These are phyloP conservation scores for Moesziomyces sp. DNA, from an alignment of 1,284 basidiomycete genomes.

Conservation along the genomic window DNA sequence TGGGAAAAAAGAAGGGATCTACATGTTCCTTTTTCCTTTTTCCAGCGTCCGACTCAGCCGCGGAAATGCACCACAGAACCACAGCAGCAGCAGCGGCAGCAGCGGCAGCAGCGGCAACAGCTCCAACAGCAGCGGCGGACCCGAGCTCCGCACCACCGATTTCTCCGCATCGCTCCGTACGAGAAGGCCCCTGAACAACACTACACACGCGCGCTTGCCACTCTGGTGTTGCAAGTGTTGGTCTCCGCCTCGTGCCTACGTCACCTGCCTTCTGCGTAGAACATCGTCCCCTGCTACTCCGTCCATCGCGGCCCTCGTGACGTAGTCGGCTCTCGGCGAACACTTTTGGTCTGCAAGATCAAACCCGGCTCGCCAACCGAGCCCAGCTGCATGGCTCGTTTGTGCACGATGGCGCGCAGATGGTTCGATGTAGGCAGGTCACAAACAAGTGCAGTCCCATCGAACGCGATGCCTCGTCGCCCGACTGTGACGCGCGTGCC, in stretches of 20 bases:
- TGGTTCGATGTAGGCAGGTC: neutral
- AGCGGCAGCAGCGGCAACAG: no score
- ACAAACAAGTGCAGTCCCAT: neutral
- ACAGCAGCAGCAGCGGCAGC: no score
- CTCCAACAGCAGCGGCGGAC: no score
- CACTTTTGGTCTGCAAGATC: no score
- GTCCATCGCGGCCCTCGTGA: no score
- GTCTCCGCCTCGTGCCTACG: neutral
- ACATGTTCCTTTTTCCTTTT: constrained; percentile 15
- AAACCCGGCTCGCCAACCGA: no score
- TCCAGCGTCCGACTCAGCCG: neutral
- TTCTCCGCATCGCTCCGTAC: neutral
- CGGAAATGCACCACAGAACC: neutral
- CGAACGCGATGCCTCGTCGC: neutral
- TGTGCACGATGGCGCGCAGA: no score
- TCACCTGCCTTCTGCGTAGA: constrained; percentile 11
- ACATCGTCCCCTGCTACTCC: neutral
- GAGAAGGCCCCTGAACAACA: no score
- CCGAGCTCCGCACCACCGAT: neutral
- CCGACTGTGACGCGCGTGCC: neutral
- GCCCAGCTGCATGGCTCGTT: no score
- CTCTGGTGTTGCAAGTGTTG: no score
- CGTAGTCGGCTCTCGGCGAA: no score
- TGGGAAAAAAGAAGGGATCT: constrained; percentile 16
- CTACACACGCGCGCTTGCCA: neutral